Evolutionary conservation across 106 monocot species (phyloP), one percentile per base, ranked within the genome.

Genomic region (Dioscorea alata): DNA sequence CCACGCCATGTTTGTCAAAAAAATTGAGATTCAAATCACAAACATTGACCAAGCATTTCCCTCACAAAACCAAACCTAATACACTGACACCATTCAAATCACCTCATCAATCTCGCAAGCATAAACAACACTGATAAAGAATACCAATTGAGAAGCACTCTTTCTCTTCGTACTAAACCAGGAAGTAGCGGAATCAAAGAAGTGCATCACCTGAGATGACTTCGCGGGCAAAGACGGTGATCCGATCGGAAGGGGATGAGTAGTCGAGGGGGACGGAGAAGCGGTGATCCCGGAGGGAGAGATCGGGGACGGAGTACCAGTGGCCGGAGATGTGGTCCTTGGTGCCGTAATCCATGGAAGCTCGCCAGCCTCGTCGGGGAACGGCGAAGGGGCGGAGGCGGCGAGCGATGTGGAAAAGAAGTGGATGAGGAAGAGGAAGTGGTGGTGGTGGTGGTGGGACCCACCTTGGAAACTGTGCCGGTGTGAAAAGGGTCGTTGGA

Each of bases 291-390:
- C 96, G 83, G 63, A 97, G 84, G 68, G 88, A 87, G 50, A 97
- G 92, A 71, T 85, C 96, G 0, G 96, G 96, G 18, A 89, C 96
- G 33, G 86, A 75, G 76, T 73, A 89, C 96, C 96, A 97, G 31
- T 63, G 69, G 12, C 96, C 89, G 16, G 79, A 51, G 13, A 32
- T 59, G 74, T 92, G 92, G 23, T 64, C 75, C 33, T 59, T 59
- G n/a, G 25, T 21, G 33, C 49, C 34, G 64, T 50, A 28, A 23
- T 33, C 58, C 83, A 74, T 69, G 23, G 64, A 22, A 16, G 6
- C 57, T 28, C 14, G 18, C 50, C 42, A 23, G 14, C 3, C 50
- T 13, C 59, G 65, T 2, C 13, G 42, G 22, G 50, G 25, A 24
- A 62, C 49, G 70, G 33, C 20, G 69, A 22, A 33, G 66, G 13